Evolutionary conservation across 495 filamentous ascomycete species (phyloP).

Genomic region (Penicillium malachiteum): DNA sequence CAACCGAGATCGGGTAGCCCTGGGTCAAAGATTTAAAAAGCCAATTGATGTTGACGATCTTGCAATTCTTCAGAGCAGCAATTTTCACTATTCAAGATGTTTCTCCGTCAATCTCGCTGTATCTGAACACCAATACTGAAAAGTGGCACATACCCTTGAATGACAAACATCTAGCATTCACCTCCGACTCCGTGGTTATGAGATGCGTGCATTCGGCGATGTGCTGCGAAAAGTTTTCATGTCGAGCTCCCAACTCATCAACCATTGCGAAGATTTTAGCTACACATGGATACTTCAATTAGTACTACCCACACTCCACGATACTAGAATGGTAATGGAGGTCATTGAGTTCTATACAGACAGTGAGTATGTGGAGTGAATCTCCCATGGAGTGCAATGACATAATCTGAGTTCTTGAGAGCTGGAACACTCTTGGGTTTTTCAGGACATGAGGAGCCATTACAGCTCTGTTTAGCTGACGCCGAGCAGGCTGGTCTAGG

Average conservation of each 20-base stretch:
- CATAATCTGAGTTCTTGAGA: no score
- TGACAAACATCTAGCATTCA: not conserved
- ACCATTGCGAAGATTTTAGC: slow-evolving; percentile 6
- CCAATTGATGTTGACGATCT: slow-evolving; percentile 12
- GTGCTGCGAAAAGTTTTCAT: not conserved
- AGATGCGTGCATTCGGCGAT: slow-evolving; percentile 18
- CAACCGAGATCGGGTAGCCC: not conserved
- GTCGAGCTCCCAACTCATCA: slow-evolving; percentile 9
- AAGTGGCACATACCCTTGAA: slow-evolving; percentile 9
- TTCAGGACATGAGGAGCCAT: no score
- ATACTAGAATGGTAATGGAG: no score
- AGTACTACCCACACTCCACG: no score
- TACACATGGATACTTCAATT: not conserved
- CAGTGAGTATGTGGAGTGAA: no score
- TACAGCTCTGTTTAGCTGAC: no score
- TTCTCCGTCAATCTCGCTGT: not conserved
- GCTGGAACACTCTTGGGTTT: no score
- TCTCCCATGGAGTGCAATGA: no score
- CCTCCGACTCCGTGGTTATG: slow-evolving; percentile 7
- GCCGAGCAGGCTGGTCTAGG: no score
- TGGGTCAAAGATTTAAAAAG: slow-evolving; percentile 1
- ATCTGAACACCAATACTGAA: not conserved
- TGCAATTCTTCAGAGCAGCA: not conserved
- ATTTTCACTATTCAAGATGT: slow-evolving; percentile 2
- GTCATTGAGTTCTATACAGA: no score